Evolutionary conservation across 768 basidiomycete species (phyloP), one percentile per base, ranked within the genome.

Genomic region (Leccinellum rugosiceps): DNA sequence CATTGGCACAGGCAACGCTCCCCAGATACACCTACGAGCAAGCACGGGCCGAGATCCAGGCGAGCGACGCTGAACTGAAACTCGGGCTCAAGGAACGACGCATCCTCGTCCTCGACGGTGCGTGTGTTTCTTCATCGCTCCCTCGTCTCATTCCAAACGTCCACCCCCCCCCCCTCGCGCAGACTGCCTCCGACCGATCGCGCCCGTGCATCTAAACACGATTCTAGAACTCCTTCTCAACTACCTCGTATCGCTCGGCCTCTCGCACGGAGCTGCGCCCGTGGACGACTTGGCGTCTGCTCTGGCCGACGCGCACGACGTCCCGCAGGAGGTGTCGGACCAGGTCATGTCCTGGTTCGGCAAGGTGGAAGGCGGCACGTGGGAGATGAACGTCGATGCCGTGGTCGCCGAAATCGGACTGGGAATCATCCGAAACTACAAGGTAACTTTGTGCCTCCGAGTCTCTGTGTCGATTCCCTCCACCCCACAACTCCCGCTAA

Each of bases 331-430:
- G 2, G 80, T 94, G 28, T 80, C 84, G 8, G 73, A 68, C 7
- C 91, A 93, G 67, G 79, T 94, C 26, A 83, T 97, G 77, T 68
- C 74, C 0, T 95, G 95, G 87, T 98, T 96, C 63, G 94, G 93
- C 15, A 74, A 77, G 4, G 70, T 87, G 4, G 64, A 72, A 15
- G 76, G 76, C 17, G 83, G 76, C 3, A 72, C 71, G 44, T 94
- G 93, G 92, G 78, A 68, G 43, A 83, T 90, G 80, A 79, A 94
- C 55, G 77, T 80, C 31, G 71, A 75, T 6, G 77, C 76, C 2
- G 75, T 91, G 15, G 80, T 94, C 7, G 82, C 77, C 58, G 87
- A 95, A 67, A 75, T 96, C 15, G 96, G 95, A 1, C 62, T 91
- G 51, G 87, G 87, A 0, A 76, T 95, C 25, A 72, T 98, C 53